Evolutionary conservation across 2,329 filamentous ascomycete genomes (phyloP), one percentile per base, ranked within the genome.

Genomic region (Penicillium sp.): DNA sequence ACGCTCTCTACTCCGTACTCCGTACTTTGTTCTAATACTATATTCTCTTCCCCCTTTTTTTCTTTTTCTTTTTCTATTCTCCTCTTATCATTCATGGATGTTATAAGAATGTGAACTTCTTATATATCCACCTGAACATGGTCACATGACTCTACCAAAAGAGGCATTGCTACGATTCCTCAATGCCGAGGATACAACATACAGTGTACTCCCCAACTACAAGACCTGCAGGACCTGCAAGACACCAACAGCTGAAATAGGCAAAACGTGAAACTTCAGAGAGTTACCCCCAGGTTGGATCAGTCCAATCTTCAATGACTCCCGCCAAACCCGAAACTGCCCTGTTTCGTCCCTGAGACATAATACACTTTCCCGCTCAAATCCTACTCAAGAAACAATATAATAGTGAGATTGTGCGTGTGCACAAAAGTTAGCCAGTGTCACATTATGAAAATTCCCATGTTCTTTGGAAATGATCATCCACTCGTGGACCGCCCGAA

Each of bases 121-220:
- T 19, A 13, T 31, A 47, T 46, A 41, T 5, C 21, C 19, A 11
- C 2, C 9, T 15, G 4, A 6, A 27, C 9, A 33, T 31, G 13
- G 34, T 50, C 53, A 55, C 46, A 50, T 55, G 53, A 50, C 36
- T 23, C 9, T 10, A n/a, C 43, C n/a, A 54, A 49, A 48, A 25
- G 36, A 53, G 51, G 36, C 34, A 49, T 38, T 38, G 43, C 38
- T 40, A 40, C n/a, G 31, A 11, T 29, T 25, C 41, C 31, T 34
- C 34, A 11, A 16, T 50, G 25, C 25, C 39, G 27, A 31, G 8
- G 34, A n/a, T 43, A 23, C 15, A 11, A 16, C 7, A 8, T 8
- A 7, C 7, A 23, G 4, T 8, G 7, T n/a, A 15, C 21, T 15
- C 7, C 11, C 16, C 13, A 43, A 25, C 21, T 27, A 10, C 10